These are phyloP conservation scores for Fusarium sarcochroum DNA, from an alignment of 2,329 filamentous ascomycete genomes.

Conservation along the genomic window DNA sequence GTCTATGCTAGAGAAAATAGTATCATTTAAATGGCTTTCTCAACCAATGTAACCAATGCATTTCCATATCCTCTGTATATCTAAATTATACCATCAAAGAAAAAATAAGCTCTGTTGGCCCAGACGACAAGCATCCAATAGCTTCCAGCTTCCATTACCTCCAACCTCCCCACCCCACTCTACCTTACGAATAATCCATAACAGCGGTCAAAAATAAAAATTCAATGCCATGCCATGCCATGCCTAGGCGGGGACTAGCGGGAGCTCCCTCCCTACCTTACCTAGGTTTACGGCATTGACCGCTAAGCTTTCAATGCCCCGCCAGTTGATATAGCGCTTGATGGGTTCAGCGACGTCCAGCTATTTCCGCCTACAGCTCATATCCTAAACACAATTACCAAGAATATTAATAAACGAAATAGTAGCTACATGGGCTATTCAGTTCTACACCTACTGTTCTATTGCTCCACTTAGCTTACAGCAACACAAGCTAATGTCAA, in stretches of 20 bases:
- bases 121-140: constrained; percentile 33
- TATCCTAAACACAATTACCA: neutral
- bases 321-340: constrained; percentile 9
- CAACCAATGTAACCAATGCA: neutral
- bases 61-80: neutral
- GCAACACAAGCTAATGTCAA: neutral
- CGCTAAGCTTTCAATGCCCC: constrained; percentile 25
- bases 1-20: too few species aligned
- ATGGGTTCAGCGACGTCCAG: constrained; percentile 9
- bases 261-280: constrained; percentile 33
- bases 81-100: neutral
- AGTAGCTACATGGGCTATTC: too few species aligned
- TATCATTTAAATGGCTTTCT: neutral
- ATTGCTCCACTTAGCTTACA: neutral
- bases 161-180: neutral
- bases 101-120: constrained; percentile 34
- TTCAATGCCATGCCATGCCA: constrained; percentile 20
- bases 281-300: constrained; percentile 24
- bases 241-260: constrained; percentile 31
- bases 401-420: neutral
- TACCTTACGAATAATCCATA: constrained; percentile 8
- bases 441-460: neutral
- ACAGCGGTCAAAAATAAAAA: constrained; percentile 43
- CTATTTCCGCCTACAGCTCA: constrained; percentile 4
- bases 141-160: too few species aligned